A percentile compares a stretch with the other conserved stretches of the same genome.
phyloP scores from a whole-genome alignment of 2,329 filamentous ascomycete genomes.

The Neobulgaria alba region DNA sequence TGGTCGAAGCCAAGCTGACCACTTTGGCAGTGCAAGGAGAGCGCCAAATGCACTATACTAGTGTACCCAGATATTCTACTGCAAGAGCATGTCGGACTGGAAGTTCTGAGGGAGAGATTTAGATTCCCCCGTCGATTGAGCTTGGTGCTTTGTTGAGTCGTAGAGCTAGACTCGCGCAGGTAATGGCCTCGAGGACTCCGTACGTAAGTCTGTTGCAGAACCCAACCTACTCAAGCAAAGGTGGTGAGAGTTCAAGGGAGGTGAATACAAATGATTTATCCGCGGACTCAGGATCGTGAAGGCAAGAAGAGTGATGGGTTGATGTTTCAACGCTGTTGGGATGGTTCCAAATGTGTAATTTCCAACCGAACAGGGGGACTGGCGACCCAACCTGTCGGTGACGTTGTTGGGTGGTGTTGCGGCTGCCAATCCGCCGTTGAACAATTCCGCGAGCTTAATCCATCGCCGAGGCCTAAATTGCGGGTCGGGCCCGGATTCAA shows the following conservation, averaged over 20 bases:
- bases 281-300: not conserved
- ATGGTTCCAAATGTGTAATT: not conserved
- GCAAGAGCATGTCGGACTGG: too few relatives aligned
- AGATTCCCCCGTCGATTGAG: too few relatives aligned
- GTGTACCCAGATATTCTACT: not conserved
- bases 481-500: not conserved
- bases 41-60: constrained; percentile 4
- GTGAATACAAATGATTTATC: not conserved
- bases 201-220: too few relatives aligned
- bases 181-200: not conserved
- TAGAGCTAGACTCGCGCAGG: too few relatives aligned
- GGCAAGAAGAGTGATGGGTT: not conserved
- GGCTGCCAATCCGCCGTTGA: not conserved
- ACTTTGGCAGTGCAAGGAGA: not conserved
- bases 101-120: too few relatives aligned
- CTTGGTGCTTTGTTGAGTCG: too few relatives aligned
- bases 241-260: not conserved
- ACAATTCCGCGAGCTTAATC: not conserved
- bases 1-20: not conserved
- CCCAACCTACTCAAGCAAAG: too few relatives aligned
- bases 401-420: not conserved
- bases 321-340: not conserved
- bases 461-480: not conserved
- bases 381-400: not conserved
- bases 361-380: not conserved